Evolutionary conservation across 331 rosid genomes (phyloP), one percentile per base, ranked within the genome.

Genomic region (Malus hybrid): DNA sequence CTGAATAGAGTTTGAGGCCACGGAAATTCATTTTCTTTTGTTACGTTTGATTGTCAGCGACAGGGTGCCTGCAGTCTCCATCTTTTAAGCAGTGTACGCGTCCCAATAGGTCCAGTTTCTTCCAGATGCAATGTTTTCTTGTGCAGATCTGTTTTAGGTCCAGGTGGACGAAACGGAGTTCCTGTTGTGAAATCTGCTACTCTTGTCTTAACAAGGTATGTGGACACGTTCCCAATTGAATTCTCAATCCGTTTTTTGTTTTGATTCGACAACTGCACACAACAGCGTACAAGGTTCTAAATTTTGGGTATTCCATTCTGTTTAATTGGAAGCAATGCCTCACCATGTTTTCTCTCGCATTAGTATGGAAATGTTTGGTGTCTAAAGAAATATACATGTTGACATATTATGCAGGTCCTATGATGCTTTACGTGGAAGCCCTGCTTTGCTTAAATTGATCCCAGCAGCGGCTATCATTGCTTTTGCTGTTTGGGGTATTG

Each of bases 401-500:
- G 54, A 33, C 28, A 65, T 61, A 65, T 70, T 65, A 70, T 82
- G 79, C 85, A 95, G 97, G 82, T 90, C 96, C 76, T 88, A 79
- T 76, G 87, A 77, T 70, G 84, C 92, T 70, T 77, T 94, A 79
- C 70, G 33, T 34, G 89, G 92, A 79, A 92, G 74, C 80, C 86
- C 91, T 69, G 76, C 81, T 74, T 79, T 85, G 59, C 79, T 81
- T 75, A 86, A 85, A 68, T 84, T 95, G 86, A 78, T 95, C 76
- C 91, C 95, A 11, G 96, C 97, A 67, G 86, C 85, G 79, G 88
- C 96, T 73, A 39, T 92, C 85, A 86, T 95, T 85, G 91, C 93
- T 74, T 95, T 95, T 85, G 92, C 97, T 79, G 89, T 89, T 80
- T 90, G 88, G 80, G 99, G 93, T 70, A 89, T 95, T 68, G 97